A percentile compares a stretch with the other conserved stretches of the same genome.
Evolutionary conservation across 176 grass and related monocot genomes (phyloP).

Genomic region (Aechmea fasciata): DNA sequence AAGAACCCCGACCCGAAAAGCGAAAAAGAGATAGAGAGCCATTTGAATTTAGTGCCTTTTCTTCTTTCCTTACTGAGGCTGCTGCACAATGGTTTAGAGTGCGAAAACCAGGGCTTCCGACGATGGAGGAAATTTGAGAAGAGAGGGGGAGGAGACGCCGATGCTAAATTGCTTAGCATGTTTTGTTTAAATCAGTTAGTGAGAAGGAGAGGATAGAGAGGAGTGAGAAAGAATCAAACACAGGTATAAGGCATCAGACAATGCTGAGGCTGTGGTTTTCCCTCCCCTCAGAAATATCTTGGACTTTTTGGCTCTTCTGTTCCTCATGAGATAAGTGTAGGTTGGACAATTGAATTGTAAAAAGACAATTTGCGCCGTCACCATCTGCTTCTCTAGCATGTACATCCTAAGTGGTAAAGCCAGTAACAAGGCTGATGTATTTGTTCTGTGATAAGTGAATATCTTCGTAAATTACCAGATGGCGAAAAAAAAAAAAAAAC

Average conservation of each 20-base stretch:
- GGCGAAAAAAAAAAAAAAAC: too few species aligned
- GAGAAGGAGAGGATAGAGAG: neutral
- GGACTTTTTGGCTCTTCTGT: neutral
- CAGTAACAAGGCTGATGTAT: too few species aligned
- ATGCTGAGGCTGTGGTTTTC: neutral
- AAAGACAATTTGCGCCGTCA: too few species aligned
- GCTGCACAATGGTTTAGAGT: neutral
- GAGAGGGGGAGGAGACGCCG: neutral
- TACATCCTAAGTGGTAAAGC: too few species aligned
- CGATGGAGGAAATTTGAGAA: neutral
- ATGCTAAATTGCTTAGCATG: conserved; percentile 9
- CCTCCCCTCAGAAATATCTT: conserved; percentile 1
- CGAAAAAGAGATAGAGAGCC: conserved; percentile 43
- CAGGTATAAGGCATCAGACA: neutral
- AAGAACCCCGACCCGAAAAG: conserved; percentile 67
- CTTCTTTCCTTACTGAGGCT: conserved; percentile 13
- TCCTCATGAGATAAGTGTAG: neutral
- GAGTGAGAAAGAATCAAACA: neutral
- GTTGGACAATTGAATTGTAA: neutral
- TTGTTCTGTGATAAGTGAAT: too few species aligned
- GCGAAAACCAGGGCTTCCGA: neutral
- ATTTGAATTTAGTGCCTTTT: conserved; percentile 23
- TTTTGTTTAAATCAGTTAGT: conserved; percentile 1
- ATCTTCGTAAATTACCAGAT: too few species aligned
- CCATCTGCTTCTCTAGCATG: too few species aligned